Conservation (phyloP, 352 stramenopile genomes). For the Stramenopiles sp. region DNA sequence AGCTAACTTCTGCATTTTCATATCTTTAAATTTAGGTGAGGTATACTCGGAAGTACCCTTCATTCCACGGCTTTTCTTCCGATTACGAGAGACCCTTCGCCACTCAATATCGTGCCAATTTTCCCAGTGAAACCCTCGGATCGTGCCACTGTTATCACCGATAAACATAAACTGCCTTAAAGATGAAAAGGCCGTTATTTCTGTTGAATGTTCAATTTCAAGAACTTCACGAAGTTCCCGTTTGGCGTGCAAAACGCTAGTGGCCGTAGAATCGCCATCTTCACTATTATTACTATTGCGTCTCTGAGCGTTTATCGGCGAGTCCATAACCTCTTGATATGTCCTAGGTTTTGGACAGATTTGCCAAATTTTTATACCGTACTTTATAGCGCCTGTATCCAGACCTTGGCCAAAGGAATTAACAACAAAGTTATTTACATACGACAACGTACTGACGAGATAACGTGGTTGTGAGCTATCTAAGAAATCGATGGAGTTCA, state of each 20-base stretch:
- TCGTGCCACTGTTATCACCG: background rate
- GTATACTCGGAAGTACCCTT: background rate
- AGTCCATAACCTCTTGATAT: background rate
- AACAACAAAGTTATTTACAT: background rate
- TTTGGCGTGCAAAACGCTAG: background rate
- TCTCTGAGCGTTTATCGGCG: background rate
- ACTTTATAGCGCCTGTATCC: background rate
- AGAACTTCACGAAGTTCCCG: background rate
- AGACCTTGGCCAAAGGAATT: background rate
- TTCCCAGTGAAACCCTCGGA: conserved; percentile 1
- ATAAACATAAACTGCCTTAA: conserved; percentile 6
- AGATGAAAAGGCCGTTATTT: background rate
- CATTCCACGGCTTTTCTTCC: background rate
- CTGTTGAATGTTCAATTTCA: background rate
- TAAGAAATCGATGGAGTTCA: background rate
- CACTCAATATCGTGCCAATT: conserved; percentile 12
- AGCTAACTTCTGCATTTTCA: background rate
- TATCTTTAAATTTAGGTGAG: background rate
- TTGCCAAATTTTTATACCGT: conserved; percentile 6
- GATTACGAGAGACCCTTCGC: background rate
- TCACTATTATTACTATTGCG: background rate
- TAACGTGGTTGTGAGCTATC: conserved; percentile 1
- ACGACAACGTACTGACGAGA: background rate
- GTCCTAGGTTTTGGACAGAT: background rate
- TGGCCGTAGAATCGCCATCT: background rate